phyloP scores from a whole-genome alignment of 352 stramenopile genomes.

The Plasmopara viticola region DNA sequence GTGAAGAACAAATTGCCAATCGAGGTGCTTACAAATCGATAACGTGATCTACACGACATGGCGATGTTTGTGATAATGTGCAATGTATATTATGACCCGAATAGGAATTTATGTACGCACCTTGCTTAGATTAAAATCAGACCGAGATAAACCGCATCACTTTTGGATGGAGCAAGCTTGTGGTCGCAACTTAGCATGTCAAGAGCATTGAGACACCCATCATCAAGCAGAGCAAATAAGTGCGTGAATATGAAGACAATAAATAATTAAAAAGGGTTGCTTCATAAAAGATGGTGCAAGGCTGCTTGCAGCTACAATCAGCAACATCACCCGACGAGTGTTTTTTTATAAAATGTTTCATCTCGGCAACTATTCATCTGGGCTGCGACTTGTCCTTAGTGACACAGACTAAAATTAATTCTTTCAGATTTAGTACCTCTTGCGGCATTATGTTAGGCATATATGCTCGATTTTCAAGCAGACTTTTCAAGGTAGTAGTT shows the following conservation, averaged over 20 bases:
- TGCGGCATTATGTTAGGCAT: too few species aligned
- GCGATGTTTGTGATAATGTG: slow-evolving; percentile 2
- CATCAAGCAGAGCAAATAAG: neutral
- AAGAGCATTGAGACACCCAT: slow-evolving; percentile 1
- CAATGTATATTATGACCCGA: neutral
- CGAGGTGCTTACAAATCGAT: slow-evolving; percentile 3
- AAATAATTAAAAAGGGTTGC: neutral
- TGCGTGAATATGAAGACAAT: neutral
- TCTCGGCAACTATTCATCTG: too few species aligned
- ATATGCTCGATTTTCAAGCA: too few species aligned
- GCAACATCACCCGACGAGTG: too few species aligned
- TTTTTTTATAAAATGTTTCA: too few species aligned
- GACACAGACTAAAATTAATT: too few species aligned
- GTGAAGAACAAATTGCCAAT: slow-evolving; percentile 2
- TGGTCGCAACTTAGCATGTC: neutral
- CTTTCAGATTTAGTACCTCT: too few species aligned
- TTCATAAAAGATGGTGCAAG: too few species aligned
- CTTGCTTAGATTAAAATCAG: neutral
- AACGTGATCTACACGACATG: slow-evolving; percentile 3
- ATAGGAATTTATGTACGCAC: neutral
- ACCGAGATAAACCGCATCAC: neutral
- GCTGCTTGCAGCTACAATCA: too few species aligned
- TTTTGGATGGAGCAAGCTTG: neutral
- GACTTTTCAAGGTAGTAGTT: too few species aligned
- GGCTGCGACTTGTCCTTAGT: too few species aligned